Conservation (phyloP, 805 yeast genomes). For the Debaryomyces castellii region DNA sequence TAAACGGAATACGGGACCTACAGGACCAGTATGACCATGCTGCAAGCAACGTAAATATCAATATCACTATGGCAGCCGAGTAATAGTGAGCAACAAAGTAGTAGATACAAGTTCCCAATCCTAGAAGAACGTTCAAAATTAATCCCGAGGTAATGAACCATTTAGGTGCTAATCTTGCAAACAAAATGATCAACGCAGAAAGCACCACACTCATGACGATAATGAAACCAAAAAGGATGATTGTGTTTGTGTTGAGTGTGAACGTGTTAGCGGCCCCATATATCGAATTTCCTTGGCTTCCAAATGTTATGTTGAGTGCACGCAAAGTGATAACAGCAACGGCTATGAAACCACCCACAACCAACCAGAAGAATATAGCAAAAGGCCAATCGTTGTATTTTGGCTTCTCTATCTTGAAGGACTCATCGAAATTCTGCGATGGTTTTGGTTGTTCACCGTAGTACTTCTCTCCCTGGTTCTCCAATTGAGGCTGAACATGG, state of each 20-base stretch:
- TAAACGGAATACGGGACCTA: slow-evolving; percentile 69
- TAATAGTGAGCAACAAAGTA: slow-evolving; percentile 67
- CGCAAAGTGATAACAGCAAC: slow-evolving; percentile 68
- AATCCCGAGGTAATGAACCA: slow-evolving; percentile 70
- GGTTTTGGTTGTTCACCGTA: slow-evolving; percentile 32
- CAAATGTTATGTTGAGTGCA: slow-evolving; percentile 57
- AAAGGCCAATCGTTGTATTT: slow-evolving; percentile 72
- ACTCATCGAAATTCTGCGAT: slow-evolving; percentile 55
- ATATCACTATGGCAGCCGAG: slow-evolving; percentile 77
- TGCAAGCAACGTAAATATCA: slow-evolving; percentile 61
- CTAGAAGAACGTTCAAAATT: slow-evolving; percentile 62
- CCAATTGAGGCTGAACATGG: slow-evolving; percentile 27
- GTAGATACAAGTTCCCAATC: slow-evolving; percentile 74
- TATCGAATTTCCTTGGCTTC: slow-evolving; percentile 61
- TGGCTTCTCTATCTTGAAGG: slow-evolving; percentile 64
- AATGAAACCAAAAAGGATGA: slow-evolving; percentile 66
- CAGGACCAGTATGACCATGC: slow-evolving; percentile 75
- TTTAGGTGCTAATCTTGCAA: slow-evolving; percentile 66
- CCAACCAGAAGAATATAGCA: slow-evolving; percentile 47
- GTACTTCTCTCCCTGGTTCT: slow-evolving; percentile 18
- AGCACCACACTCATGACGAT: slow-evolving; percentile 59
- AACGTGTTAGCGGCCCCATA: slow-evolving; percentile 54
- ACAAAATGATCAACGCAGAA: slow-evolving; percentile 52
- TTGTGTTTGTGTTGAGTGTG: slow-evolving; percentile 72
- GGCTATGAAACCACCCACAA: slow-evolving; percentile 64